These are phyloP conservation scores for Thecaphora frezii DNA, from an alignment of 1,284 basidiomycete species.

Conservation along the genomic window DNA sequence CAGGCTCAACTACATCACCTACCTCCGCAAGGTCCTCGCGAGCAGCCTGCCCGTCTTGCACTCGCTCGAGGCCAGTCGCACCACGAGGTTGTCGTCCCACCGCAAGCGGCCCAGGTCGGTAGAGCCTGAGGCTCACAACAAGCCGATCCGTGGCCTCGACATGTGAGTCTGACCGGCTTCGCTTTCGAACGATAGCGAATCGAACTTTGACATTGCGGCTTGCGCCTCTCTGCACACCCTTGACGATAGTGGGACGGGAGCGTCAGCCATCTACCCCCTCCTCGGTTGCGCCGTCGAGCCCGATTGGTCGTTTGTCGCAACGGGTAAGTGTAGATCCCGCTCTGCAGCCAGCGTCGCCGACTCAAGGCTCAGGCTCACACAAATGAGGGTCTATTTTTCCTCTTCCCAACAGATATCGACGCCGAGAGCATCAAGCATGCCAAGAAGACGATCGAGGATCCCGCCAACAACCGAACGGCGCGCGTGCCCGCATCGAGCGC, in stretches of 20 bases:
- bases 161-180: neutral
- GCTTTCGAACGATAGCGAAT: no score
- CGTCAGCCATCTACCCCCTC: slow-evolving; percentile 76
- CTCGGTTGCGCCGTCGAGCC: slow-evolving; percentile 62
- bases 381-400: no score
- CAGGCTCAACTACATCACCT: slow-evolving; percentile 23
- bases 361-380: no score
- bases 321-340: no score
- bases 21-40: slow-evolving; percentile 12
- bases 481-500: slow-evolving; percentile 61
- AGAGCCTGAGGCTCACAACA: no score
- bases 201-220: no score
- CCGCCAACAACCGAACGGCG: slow-evolving; percentile 64
- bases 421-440: slow-evolving; percentile 17
- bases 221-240: no score
- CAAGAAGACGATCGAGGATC: slow-evolving; percentile 65
- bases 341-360: no score
- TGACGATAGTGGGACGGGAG: slow-evolving; percentile 25
- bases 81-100: neutral
- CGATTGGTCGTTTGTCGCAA: slow-evolving; percentile 16
- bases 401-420: slow-evolving; percentile 17
- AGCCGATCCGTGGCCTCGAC: neutral
- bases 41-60: slow-evolving; percentile 5
- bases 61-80: neutral
- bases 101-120: neutral